Conservation (phyloP, 2,329 filamentous ascomycete genomes). For the Clarireedia paspali region DNA sequence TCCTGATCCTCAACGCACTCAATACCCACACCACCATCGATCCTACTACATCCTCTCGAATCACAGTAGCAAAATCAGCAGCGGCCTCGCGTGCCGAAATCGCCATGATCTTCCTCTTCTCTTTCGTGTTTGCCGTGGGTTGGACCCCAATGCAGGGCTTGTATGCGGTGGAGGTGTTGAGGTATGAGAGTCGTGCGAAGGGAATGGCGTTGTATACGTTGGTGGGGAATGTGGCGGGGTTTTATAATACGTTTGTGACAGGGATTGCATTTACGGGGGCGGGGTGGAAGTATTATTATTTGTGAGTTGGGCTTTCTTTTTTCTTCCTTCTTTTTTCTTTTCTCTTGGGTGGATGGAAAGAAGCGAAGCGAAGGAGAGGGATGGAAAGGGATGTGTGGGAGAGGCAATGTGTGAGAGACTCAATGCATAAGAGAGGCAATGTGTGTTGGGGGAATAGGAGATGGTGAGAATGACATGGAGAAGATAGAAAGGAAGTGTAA, state of each 20-base stretch:
- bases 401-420: too few species aligned
- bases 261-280: constrained; percentile 2
- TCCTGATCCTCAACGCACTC: constrained; percentile 34
- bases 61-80: background rate
- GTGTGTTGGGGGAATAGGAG: too few species aligned
- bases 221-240: constrained; percentile 4
- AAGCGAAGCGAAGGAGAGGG: too few species aligned
- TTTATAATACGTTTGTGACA: constrained; percentile 8
- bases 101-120: constrained; percentile 46
- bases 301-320: background rate
- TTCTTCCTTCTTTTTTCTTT: too few species aligned
- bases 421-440: too few species aligned
- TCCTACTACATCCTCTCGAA: constrained; percentile 33
- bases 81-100: constrained; percentile 38
- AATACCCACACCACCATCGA: constrained; percentile 43
- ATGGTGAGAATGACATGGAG: too few species aligned
- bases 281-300: constrained; percentile 7
- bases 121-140: constrained; percentile 43
- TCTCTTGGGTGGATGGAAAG: too few species aligned
- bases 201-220: constrained; percentile 4
- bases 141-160: constrained; percentile 44
- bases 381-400: too few species aligned
- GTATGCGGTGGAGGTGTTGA: constrained; percentile 41
- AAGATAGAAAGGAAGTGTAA: too few species aligned
- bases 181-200: constrained; percentile 5